Conservation (phyloP, 1,284 basidiomycete species). For the Earliella scabrosa region DNA sequence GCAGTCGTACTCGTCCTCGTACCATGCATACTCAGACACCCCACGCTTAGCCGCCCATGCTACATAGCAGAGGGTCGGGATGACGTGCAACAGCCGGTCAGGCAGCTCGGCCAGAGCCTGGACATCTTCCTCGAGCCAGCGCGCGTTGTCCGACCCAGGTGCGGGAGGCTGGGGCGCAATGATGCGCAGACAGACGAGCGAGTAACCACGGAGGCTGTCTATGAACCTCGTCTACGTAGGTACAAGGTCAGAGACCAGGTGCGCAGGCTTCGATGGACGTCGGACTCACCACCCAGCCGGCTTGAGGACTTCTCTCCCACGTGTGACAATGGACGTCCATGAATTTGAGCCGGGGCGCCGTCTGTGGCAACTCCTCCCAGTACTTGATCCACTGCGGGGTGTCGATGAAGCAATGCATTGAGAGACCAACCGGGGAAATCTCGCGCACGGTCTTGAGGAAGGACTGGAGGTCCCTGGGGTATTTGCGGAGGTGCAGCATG, state of each 20-base stretch:
- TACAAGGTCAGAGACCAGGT: too few species aligned
- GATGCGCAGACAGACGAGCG: constrained; percentile 15
- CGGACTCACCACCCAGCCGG: constrained; percentile 16
- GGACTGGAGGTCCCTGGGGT: constrained; percentile 10
- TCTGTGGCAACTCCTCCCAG: constrained; percentile 9
- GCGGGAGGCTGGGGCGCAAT: constrained; percentile 14
- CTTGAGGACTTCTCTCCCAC: constrained; percentile 10
- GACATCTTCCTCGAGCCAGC: constrained; percentile 15
- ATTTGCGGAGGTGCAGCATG: constrained; percentile 13
- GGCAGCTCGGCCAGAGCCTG: constrained; percentile 16
- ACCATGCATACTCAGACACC: constrained; percentile 15
- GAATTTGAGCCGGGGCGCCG: constrained; percentile 14
- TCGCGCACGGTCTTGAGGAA: constrained; percentile 13
- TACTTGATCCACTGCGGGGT: constrained; percentile 13
- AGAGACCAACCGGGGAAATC: constrained; percentile 14
- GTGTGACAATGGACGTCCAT: constrained; percentile 18
- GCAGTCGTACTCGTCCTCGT: constrained; percentile 17
- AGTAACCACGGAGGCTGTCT: constrained; percentile 10
- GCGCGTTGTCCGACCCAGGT: constrained; percentile 5
- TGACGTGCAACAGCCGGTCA: constrained; percentile 11
- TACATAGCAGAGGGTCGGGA: constrained; percentile 16
- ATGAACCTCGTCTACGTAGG: constrained; percentile 1
- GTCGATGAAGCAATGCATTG: constrained; percentile 17
- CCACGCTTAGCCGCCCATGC: constrained; percentile 19
- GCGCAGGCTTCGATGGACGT: too few species aligned